Base-by-base conservation (phyloP, 1,284 basidiomycete species). In the Tranzscheliella williamsii region DNA sequence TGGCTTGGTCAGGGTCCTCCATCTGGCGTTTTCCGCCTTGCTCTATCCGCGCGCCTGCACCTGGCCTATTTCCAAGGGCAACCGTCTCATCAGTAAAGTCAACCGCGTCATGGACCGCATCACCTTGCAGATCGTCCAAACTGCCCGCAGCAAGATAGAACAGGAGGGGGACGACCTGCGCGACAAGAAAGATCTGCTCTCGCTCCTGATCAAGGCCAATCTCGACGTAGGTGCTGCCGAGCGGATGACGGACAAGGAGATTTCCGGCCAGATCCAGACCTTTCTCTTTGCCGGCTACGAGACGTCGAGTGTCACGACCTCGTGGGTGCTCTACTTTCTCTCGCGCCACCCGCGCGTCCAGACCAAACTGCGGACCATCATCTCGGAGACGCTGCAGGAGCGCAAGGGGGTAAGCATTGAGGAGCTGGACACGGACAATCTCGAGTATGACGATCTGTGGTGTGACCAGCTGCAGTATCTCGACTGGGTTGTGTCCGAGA, bases 211-310 rank as follows among this genome's bases (percentile, higher is more conserved):
- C 39, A 54, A 55, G 35, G 31, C 37, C 30, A 55, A 68, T 29
- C 30, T 61, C 1, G 32, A 17, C 9, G 43, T 46, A 1, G 27
- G 37, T 0, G 33, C 37, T 2, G 79, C 80, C 0, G 83, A 87
- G 70, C 80, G 81, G 18, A 82, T 90, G 81, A 82, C 83, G 7
- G 82, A 84, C 33, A 79, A 81, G 13, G 87, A 90, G 68, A 84
- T 87, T 3, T 79, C 86, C 21, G 86, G 84, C 49, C 87, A 90
- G 75, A 87, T 90, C 55, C 85, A 85, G 7, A 90, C 87, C 0
- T 88, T 90, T 73, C 82, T 90, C 37, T 82, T 84, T n/a, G 89
- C 88, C 13, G 89, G 89, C 11, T 88, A 88, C 21, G 89, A 91
- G 70, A 90, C 90, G 0, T 87, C 87, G 11, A 87, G 87, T 2